These are phyloP conservation scores for Aspergillus sp. DNA, from an alignment of 2,329 filamentous ascomycete species.

Conservation along the genomic window DNA sequence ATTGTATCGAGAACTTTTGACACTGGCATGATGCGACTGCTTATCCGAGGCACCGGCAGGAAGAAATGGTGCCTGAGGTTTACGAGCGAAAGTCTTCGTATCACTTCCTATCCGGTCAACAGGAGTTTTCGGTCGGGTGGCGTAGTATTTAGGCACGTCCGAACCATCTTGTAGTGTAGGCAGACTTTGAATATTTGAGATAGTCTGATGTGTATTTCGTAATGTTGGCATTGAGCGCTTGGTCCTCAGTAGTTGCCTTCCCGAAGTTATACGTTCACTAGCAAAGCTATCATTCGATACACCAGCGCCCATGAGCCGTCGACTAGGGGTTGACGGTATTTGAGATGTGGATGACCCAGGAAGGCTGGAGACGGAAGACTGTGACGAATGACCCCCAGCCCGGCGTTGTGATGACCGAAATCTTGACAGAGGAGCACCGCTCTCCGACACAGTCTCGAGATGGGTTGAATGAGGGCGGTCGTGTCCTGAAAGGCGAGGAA, in stretches of 20 bases:
- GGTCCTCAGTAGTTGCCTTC: conserved; percentile 56
- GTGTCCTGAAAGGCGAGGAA: conserved; percentile 74
- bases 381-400: conserved; percentile 64
- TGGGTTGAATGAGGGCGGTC: conserved; percentile 69
- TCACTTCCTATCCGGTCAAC: conserved; percentile 57
- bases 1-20: conserved; percentile 70
- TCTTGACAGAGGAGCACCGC: conserved; percentile 69
- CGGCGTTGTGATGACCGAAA: conserved; percentile 67
- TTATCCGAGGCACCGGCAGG: conserved; percentile 72
- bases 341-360: conserved; percentile 60
- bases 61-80: conserved; percentile 71
- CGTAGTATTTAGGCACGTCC: conserved; percentile 30
- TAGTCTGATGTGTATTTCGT: conserved; percentile 45
- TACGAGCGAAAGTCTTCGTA: conserved; percentile 50
- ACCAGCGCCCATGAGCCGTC: conserved; percentile 57
- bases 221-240: conserved; percentile 64
- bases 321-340: conserved; percentile 61
- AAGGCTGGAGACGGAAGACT: conserved; percentile 68
- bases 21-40: conserved; percentile 75
- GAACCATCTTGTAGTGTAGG: conserved; percentile 38
- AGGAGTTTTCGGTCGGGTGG: conserved; percentile 67
- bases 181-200: conserved; percentile 37
- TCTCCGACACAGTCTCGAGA: conserved; percentile 91
- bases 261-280: conserved; percentile 55
- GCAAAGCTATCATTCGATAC: conserved; percentile 37